Evolutionary conservation across 345 rosid genomes (phyloP), one percentile per base, ranked within the genome.

Genomic region (Acer saccharum): DNA sequence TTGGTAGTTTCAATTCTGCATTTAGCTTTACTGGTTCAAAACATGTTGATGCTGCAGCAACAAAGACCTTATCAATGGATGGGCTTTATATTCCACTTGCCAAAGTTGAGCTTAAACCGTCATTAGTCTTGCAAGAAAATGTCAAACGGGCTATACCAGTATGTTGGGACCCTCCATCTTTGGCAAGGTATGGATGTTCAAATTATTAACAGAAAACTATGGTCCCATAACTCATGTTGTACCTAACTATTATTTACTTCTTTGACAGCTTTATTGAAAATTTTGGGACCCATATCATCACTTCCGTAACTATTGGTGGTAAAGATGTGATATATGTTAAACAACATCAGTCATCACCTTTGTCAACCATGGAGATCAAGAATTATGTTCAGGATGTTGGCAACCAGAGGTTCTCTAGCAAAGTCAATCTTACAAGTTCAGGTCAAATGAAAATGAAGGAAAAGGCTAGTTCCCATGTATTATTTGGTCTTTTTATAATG

Each of bases 251-350:
- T 63, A 21, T 10, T 60, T 63, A 66, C 25, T 73, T 39, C 39
- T 68, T 83, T 85, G 72, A 76, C 91, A 92, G 97, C 69, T 92
- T 92, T 70, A 89, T 92, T 71, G 91, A 90, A 84, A 86, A 82
- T 78, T 90, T 86, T 76, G 97, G 97, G 78, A 92, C 97, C 0
- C 97, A 90, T 80, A 82, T 90, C 57, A 86, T 90, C 54, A 82
- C 90, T 35, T 92, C 97, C 27, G 87, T 90, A 65, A 90, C 97
- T 62, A 83, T 92, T 67, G 97, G 97, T 58, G 92, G 97, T 63
- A 92, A 89, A 84, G 97, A 92, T 85, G 84, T 85, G 80, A 86
- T 88, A 81, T 92, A 88, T 60, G 81, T 92, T 77, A 90, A 86
- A 81, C 94, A 92, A n/a, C 97, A 90, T 76, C 85, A 82, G 10